Evolutionary conservation across 1,284 basidiomycete species (phyloP).

Genomic region (Caloboletus inedulis): DNA sequence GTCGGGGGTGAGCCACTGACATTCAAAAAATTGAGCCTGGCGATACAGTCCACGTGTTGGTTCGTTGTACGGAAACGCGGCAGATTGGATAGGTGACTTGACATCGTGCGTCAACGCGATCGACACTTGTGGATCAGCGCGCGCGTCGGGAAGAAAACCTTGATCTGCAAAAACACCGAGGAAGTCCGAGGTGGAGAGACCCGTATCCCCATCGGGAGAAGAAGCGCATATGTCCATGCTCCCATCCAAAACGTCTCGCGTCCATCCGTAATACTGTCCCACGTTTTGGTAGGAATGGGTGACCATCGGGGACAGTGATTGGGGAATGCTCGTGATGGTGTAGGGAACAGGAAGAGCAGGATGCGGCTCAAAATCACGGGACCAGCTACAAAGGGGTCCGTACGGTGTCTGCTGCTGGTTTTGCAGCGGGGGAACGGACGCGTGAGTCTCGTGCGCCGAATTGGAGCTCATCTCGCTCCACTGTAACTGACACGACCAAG

Average conservation of each 20-base stretch:
- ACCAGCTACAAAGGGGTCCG: background rate
- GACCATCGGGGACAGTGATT: background rate
- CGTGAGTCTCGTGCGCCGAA: background rate
- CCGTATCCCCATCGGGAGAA: background rate
- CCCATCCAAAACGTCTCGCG: background rate
- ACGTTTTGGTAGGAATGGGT: background rate
- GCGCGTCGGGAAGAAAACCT: background rate
- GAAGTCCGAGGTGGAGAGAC: background rate
- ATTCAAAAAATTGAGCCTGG: background rate
- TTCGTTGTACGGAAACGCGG: background rate
- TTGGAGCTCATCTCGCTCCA: background rate
- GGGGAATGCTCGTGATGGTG: background rate
- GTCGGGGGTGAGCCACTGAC: constrained; percentile 12
- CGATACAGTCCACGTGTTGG: background rate
- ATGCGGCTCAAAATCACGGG: background rate
- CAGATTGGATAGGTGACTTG: background rate
- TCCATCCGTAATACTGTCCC: background rate
- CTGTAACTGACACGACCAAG: background rate
- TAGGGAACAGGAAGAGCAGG: background rate
- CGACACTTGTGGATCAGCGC: background rate
- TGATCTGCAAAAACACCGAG: background rate
- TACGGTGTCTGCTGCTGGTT: background rate
- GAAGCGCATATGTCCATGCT: background rate
- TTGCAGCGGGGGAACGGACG: background rate
- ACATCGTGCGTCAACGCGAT: background rate